Evolutionary conservation across 2,329 filamentous ascomycete species (phyloP).

Genomic region (Nigrospora sphaerica): DNA sequence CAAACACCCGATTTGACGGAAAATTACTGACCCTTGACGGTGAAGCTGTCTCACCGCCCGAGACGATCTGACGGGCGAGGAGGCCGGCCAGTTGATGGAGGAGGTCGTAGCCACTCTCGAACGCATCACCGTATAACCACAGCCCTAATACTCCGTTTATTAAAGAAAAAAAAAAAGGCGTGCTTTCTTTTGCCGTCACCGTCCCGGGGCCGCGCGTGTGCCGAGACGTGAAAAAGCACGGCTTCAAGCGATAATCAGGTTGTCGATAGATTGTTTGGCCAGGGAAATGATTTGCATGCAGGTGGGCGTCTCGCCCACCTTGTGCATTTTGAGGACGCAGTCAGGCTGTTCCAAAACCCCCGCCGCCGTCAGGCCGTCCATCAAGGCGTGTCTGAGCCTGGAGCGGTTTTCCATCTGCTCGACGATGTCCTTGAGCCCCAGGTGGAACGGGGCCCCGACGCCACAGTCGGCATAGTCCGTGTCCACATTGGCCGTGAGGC

Average conservation of each 20-base stretch:
- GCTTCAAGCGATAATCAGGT: conserved; percentile 42
- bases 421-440: conserved; percentile 49
- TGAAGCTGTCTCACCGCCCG: conserved; percentile 25
- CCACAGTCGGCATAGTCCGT: conserved; percentile 6
- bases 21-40: too few species aligned
- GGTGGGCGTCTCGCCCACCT: conserved; percentile 28
- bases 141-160: too few species aligned
- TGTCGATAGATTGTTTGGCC: conserved; percentile 45
- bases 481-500: conserved; percentile 23
- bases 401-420: conserved; percentile 44
- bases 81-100: conserved; percentile 33
- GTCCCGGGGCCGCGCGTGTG: too few species aligned
- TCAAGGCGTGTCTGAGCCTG: conserved; percentile 36
- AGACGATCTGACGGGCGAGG: conserved; percentile 27
- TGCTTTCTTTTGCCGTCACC: too few species aligned
- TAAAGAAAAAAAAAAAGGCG: too few species aligned
- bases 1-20: too few species aligned
- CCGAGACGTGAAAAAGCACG: background rate
- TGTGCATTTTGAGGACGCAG: conserved; percentile 12
- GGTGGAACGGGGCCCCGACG: conserved; percentile 23
- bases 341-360: conserved; percentile 19
- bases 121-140: conserved; percentile 20
- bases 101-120: conserved; percentile 32
- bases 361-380: conserved; percentile 37
- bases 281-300: conserved; percentile 48